Evolutionary conservation across 148 eudicot species (phyloP), one percentile per base, ranked within the genome.

Genomic region (Rhododendron mucronatum): DNA sequence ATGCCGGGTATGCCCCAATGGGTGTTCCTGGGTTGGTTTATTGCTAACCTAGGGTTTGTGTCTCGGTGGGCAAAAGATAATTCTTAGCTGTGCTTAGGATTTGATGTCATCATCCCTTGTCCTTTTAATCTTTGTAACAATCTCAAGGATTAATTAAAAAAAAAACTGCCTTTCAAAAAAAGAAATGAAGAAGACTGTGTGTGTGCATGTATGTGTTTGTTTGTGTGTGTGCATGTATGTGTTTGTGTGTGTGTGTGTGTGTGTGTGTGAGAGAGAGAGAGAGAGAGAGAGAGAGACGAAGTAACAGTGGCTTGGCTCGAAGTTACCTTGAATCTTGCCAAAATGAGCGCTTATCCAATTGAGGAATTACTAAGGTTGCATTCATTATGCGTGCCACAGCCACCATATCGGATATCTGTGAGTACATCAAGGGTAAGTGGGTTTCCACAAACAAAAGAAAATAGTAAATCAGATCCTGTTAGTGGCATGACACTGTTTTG

Each of bases 371-470:
- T 84, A 96, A 87, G 59, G 98, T 95, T 79, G 98, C 96, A 91
- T 95, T 95, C 96, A 96, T 90, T 39, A 96, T 92, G 67, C 89
- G 95, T 83, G 98, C 95, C 89, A 96, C 95, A 85, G 96, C 98
- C 86, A 96, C 98, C 98, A 96, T 95, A 90, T 96, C 98, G 86
- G 98, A 93, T 83, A 96, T 96, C 98, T 96, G 87, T 23, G 71
- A 83, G 82, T 41, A 90, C 81, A 75, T 35, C 18, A 73, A 48
- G 39, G 80, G 57, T 7, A 71, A 33, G 73, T 48, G 13, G 45
- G 47, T 30, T 33, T 48, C 33, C 78, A 69, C 47, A 18, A n/a
- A 67, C 26, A 16, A 65, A 28, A 73, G 23, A n/a, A 26, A 47
- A 73, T 48, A 73, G 12, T 39, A 33, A 47, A 69, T n/a, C 47